These are phyloP conservation scores for Phytopythium cucurbitacearum DNA, from an alignment of 352 stramenopile species.

Conservation along the genomic window DNA sequence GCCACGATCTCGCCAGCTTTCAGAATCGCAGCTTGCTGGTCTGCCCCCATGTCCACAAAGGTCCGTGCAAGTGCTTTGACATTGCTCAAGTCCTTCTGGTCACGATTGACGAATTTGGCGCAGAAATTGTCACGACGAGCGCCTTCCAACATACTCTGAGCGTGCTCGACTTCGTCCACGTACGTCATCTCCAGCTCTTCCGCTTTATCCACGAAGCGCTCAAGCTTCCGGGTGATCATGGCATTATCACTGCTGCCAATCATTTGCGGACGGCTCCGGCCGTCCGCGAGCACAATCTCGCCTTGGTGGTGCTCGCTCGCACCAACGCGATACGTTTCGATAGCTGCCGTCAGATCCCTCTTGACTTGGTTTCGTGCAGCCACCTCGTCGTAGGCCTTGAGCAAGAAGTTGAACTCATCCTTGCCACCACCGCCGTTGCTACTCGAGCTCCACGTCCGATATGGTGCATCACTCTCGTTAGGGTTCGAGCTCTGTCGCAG, in stretches of 20 bases:
- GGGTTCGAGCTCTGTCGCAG: slow-evolving; percentile 35
- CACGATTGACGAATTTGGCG: slow-evolving; percentile 45
- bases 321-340: slow-evolving; percentile 24
- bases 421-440: slow-evolving; percentile 31
- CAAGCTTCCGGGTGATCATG: slow-evolving; percentile 41
- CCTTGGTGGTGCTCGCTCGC: slow-evolving; percentile 23
- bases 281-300: slow-evolving; percentile 4
- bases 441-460: slow-evolving; percentile 23
- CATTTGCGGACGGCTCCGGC: background rate
- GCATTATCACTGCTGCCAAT: slow-evolving; percentile 15
- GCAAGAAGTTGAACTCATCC: slow-evolving; percentile 65
- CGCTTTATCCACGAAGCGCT: slow-evolving; percentile 57
- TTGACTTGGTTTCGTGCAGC: slow-evolving; percentile 50
- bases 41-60: slow-evolving; percentile 60
- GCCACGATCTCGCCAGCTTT: slow-evolving; percentile 77
- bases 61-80: slow-evolving; percentile 57
- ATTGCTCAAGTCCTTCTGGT: slow-evolving; percentile 53
- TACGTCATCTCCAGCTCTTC: slow-evolving; percentile 71
- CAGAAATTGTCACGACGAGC: slow-evolving; percentile 61
- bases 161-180: slow-evolving; percentile 64
- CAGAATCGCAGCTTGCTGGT: slow-evolving; percentile 58
- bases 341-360: slow-evolving; percentile 36
- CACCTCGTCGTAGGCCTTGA: slow-evolving; percentile 66
- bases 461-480: slow-evolving; percentile 6
- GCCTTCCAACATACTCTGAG: slow-evolving; percentile 67